Conservation (phyloP, 768 basidiomycete genomes). For the Tremella fuciformis region DNA sequence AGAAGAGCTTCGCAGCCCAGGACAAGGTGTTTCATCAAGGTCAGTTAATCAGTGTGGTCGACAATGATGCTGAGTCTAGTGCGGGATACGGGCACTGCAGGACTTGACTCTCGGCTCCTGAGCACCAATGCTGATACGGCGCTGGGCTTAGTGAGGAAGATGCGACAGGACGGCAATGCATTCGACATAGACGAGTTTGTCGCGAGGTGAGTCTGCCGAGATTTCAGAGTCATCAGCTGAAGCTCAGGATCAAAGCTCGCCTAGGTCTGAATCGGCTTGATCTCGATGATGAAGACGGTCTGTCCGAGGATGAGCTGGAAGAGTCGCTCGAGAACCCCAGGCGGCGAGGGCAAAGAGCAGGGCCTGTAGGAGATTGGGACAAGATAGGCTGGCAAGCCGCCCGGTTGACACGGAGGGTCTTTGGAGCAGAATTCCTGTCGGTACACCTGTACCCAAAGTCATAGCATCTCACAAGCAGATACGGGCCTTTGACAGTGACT, state of each 20-base stretch:
- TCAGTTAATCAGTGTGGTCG: not conserved
- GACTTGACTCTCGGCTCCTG: constrained; percentile 80
- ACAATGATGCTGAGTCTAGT: constrained; percentile 17
- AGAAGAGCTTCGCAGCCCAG: constrained; percentile 12
- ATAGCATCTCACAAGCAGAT: constrained; percentile 57
- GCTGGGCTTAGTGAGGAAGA: constrained; percentile 81
- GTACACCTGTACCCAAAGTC: constrained; percentile 34
- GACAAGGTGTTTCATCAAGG: constrained; percentile 24
- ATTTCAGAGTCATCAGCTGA: not conserved
- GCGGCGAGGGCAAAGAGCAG: constrained; percentile 54
- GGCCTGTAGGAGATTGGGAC: constrained; percentile 66
- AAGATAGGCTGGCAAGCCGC: constrained; percentile 79
- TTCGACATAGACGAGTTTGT: constrained; percentile 94
- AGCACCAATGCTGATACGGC: constrained; percentile 72
- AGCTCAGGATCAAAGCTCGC: constrained; percentile 28
- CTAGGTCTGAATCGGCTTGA: constrained; percentile 31
- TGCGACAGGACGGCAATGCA: constrained; percentile 80
- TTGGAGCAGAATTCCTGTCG: constrained; percentile 85
- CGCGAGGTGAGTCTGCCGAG: constrained; percentile 29
- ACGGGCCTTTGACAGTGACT: constrained; percentile 83
- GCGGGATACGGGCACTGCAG: constrained; percentile 79
- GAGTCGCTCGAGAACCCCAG: constrained; percentile 48
- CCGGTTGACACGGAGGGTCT: constrained; percentile 72
- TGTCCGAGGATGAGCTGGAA: constrained; percentile 53
- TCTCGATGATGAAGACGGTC: constrained; percentile 36